Evolutionary conservation across 2,329 filamentous ascomycete species (phyloP), one percentile per base, ranked within the genome.

Genomic region (Talaromyces islandicus): DNA sequence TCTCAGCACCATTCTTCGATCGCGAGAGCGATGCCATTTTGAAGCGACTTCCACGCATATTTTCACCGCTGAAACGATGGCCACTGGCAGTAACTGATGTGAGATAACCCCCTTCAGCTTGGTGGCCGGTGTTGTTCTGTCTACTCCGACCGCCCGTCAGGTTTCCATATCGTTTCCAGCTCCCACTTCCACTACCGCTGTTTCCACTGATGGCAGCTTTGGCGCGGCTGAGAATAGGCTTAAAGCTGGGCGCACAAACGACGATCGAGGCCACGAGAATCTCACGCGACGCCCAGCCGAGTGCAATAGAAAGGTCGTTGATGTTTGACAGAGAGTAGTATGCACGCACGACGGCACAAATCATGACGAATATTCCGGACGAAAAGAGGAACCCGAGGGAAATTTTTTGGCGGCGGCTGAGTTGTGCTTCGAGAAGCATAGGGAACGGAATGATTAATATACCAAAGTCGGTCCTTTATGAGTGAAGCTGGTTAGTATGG

Each of bases 261-360:
- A 65, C 62, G 5, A 66, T 57, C 14, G 56, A 63, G 6, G 63
- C 61, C n/a, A 66, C 63, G 19, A 66, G 48, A 12, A 58, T 55
- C 29, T 66, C 63, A 29, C 64, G 63, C 50, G 62, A 63, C 6
- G 64, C 64, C 64, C 64, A 66, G 27, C 64, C 64, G 9, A 66
- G 61, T 0, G 64, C 64, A 3, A 57, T 63, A 5, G 62, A 35
- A 0, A 66, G 52, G 3, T 56, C 62, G 35, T 58, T 51, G 38
- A 66, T 62, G 17, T 64, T 52, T n/a, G 60, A 64, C 27, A 66
- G 53, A n/a, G 64, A 67, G 63, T 65, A 67, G 52, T 66, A 65
- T n/a, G 65, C 63, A 32, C 65, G 62, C 14, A 67, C 61, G 25
- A 63, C 43, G 14, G 64, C 61, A 35, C 57, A 59, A 29, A 67